Base-by-base conservation (phyloP, 2,329 filamentous ascomycete genomes). In the Claviceps fusiformis region DNA sequence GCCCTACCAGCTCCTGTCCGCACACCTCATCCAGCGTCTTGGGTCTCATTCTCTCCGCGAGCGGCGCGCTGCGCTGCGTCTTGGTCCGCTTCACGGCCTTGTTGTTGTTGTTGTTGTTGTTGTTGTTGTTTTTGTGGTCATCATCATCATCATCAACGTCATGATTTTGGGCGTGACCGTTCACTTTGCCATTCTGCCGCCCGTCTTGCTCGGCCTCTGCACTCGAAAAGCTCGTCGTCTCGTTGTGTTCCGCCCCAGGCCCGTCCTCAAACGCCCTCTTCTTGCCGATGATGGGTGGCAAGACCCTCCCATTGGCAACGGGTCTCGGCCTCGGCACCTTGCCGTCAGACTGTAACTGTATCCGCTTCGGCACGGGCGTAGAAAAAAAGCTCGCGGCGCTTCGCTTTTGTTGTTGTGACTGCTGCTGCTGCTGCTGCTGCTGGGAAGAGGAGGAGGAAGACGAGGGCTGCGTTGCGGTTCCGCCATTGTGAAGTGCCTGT, bases 21-120 rank as follows among this genome's bases (percentile, higher is more conserved):
- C 78, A 90, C 3, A 97, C 87, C 17, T 95, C 85, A 64, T 96
- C 88, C 8, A 98, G 78, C 0, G 78, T 87, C 55, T 76, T 78
- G 1, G 93, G 93, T 4, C 93, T 83, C 89, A 97, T 95, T 35
- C 92, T 86, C 70, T 98, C 93, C 2, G 93, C 91, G 19, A 98
- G 75, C 0, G 93, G 93, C 9, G 89, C 90, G 0, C 84, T 82
- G 63, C 83, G 82, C 56, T 83, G 80, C 41, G 75, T 80, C 70
- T 88, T 89, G 15, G 78, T 73, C 65, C 83, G 85, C 68, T 92
- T 90, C 4, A 74, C 61, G 9, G 74, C 63, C 52, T 41, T 56
- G 45, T 56, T 57, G 1, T 54, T 56, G 10, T 57, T 57, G 2
- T 45, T 53, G 11, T 27, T 17, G 15, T 29, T 24, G 15, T 29